These are phyloP conservation scores for Boletus vinaceobasis DNA, from an alignment of 768 basidiomycete species.

Conservation along the genomic window DNA sequence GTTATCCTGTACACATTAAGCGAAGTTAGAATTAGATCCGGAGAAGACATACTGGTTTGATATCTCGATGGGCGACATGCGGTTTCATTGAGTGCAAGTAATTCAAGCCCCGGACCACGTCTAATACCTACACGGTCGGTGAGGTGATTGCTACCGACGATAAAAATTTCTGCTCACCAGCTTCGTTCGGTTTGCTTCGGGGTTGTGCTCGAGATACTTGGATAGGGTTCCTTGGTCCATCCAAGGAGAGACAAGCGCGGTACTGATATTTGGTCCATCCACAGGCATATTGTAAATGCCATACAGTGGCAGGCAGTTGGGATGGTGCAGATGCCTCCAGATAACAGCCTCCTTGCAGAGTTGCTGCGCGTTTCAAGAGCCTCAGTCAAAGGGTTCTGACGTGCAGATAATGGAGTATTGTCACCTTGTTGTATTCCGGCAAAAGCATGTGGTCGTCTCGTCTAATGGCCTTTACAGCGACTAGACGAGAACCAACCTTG, in stretches of 20 bases:
- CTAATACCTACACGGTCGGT: constrained; percentile 34
- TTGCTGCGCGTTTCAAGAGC: constrained; percentile 7
- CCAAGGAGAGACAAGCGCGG: constrained; percentile 39
- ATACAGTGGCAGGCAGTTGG: constrained; percentile 36
- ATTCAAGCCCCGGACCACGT: constrained; percentile 40
- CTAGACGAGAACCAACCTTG: constrained; percentile 14
- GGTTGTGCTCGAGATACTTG: constrained; percentile 27
- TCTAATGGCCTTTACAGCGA: constrained; percentile 27
- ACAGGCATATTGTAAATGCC: constrained; percentile 25
- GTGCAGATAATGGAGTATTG: not conserved
- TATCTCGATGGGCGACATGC: constrained; percentile 33
- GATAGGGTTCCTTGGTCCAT: constrained; percentile 34
- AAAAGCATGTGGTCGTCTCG: not conserved
- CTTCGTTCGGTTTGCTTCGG: constrained; percentile 21
- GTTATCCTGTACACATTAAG: constrained; percentile 37
- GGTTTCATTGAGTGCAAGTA: constrained; percentile 42
- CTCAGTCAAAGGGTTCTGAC: not conserved
- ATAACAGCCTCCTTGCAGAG: constrained; percentile 32
- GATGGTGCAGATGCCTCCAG: constrained; percentile 35
- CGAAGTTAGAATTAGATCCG: not conserved
- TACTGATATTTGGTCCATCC: constrained; percentile 12
- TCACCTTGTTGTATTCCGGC: constrained; percentile 19
- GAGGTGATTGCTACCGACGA: not conserved
- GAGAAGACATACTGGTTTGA: constrained; percentile 27
- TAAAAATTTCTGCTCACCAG: constrained; percentile 28